Percentiles rank a stretch among this genome's conserved stretches.
Conservation (phyloP, 352 stramenopile genomes). For the Pythium biforme region DNA sequence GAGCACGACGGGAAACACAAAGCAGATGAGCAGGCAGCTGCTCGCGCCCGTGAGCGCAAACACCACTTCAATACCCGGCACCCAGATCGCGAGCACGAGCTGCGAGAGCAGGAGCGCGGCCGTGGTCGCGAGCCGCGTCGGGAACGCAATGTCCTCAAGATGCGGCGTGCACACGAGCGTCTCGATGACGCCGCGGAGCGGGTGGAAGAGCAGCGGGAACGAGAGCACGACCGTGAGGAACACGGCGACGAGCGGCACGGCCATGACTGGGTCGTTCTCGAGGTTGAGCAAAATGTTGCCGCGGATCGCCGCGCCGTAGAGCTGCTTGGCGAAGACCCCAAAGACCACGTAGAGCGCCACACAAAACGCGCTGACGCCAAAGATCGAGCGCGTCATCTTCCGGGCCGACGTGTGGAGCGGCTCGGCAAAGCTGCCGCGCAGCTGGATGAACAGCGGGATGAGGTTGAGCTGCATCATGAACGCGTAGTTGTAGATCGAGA, state of each 20-base stretch:
- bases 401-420: constrained; percentile 39
- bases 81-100: constrained; percentile 49
- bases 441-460: constrained; percentile 68
- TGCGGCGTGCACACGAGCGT: constrained; percentile 51
- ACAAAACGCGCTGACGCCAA: constrained; percentile 47
- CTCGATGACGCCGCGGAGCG: constrained; percentile 58
- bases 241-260: constrained; percentile 61
- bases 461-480: constrained; percentile 88
- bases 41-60: constrained; percentile 68
- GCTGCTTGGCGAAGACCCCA: constrained; percentile 42
- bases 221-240: constrained; percentile 72
- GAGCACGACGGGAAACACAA: constrained; percentile 66
- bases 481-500: constrained; percentile 83
- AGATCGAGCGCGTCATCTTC: constrained; percentile 61
- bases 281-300: constrained; percentile 84
- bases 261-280: constrained; percentile 67
- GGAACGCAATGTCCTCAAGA: constrained; percentile 42
- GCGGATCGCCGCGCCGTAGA: constrained; percentile 56
- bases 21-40: constrained; percentile 72
- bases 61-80: constrained; percentile 65
- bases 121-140: constrained; percentile 48
- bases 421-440: constrained; percentile 58
- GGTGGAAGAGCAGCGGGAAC: constrained; percentile 76
- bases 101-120: constrained; percentile 55
- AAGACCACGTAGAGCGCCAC: constrained; percentile 64